Evolutionary conservation across 1,284 basidiomycete genomes (phyloP).

Genomic region (Pisolithus thermaeus): DNA sequence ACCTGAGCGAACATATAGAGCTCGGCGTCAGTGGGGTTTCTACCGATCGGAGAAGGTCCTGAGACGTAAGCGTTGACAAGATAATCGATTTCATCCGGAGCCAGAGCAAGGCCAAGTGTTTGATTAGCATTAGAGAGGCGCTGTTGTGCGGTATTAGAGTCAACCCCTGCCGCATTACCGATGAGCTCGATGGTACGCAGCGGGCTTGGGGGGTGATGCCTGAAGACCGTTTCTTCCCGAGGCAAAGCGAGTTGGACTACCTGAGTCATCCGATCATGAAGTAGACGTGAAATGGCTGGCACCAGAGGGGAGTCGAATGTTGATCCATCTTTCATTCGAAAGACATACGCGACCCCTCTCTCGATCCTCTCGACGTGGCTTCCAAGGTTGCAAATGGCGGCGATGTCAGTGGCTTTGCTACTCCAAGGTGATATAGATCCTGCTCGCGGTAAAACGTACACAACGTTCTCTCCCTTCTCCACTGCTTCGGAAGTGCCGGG

Average conservation of each 20-base stretch:
- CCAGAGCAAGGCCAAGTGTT: constrained; percentile 86
- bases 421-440: constrained; percentile 93
- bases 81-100: constrained; percentile 88
- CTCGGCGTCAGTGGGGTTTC: constrained; percentile 95
- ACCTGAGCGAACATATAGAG: constrained; percentile 99
- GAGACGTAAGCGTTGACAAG: constrained; percentile 86
- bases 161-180: constrained; percentile 24
- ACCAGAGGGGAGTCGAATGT: constrained; percentile 41
- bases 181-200: constrained; percentile 68
- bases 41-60: constrained; percentile 53
- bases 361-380: constrained; percentile 75
- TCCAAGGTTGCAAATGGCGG: constrained; percentile 79
- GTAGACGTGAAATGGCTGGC: constrained; percentile 52
- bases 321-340: constrained; percentile 44
- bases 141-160: constrained; percentile 37
- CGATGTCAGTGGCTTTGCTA: constrained; percentile 95
- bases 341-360: constrained; percentile 72
- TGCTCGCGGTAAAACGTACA: constrained; percentile 75
- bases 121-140: constrained; percentile 78
- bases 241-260: constrained; percentile 58
- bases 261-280: constrained; percentile 98
- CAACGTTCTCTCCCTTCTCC: constrained; percentile 37
- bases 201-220: constrained; percentile 60
- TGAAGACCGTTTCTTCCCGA: constrained; percentile 61
- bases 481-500: constrained; percentile 41